Evolutionary conservation across 2,329 filamentous ascomycete species (phyloP), one percentile per base, ranked within the genome.

Genomic region (Malbranchea cinnamomea): DNA sequence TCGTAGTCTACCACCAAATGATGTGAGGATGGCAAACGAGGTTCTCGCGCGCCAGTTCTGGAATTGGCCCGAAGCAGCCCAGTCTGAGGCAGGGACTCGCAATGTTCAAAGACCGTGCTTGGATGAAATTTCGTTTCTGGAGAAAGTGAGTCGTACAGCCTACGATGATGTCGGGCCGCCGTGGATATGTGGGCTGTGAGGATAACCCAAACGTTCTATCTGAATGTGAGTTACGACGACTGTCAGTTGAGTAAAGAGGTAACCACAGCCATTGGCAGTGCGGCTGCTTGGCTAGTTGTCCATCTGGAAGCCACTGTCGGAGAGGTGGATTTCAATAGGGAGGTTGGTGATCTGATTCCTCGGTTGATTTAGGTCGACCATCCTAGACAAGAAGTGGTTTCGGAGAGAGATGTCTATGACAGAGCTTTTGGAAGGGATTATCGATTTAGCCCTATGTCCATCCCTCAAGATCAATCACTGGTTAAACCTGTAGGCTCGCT

Each of bases 141-240:
- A 21, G 18, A 28, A 16, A 20, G 7, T 19, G 20, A 4, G 17
- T 11, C 6, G 13, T 11, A 1, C 17, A 13, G 31, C 17, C 8
- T 23, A 28, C 9, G 21, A 2, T 19, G 25, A 22, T 23, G 25
- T 28, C 12, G 8, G 25, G 6, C n/a, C 28, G 12, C 18, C 25
- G 8, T 28, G 19, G 25, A 29, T 11, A n/a, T 20, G 31, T 12
- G 20, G 20, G n/a, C 9, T 29, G 11, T 18, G 19, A 26, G 13
- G 16, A 23, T 2, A 10, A 14, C n/a, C n/a, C 25, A 26, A 23
- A 18, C n/a, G 21, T 23, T 33, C n/a, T 33, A 23, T 14, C 9
- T 28, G 11, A 33, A 18, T 29, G 26, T 20, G 13, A 29, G 10
- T n/a, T 33, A 29, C 7, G 30, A 26, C 13, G 31, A 33, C 16